Conservation (phyloP, 345 rosid species). For the Moringa oleifera region DNA sequence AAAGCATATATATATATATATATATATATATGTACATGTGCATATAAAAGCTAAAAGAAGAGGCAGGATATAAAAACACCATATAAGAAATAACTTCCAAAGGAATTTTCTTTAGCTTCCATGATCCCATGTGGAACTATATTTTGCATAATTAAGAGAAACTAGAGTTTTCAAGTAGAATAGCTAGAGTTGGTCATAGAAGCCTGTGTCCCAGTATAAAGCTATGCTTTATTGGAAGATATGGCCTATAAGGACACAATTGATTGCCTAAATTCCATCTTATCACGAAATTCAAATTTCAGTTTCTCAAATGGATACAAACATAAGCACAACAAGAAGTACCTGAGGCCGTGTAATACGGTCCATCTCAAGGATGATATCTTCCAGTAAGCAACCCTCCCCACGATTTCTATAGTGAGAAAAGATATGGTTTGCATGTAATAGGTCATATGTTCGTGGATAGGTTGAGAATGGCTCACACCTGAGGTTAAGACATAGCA, state of each 20-base stretch:
- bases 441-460: constrained; percentile 79
- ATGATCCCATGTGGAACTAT: too few relatives aligned
- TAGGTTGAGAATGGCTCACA: constrained; percentile 96
- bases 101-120: too few relatives aligned
- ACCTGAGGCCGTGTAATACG: constrained; percentile 82
- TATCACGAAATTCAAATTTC: too few relatives aligned
- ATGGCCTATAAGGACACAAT: background rate
- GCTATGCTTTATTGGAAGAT: background rate
- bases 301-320: background rate
- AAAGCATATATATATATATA: too few relatives aligned
- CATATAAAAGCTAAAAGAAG: background rate
- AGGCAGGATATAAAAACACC: background rate
- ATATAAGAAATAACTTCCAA: too few relatives aligned
- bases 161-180: too few relatives aligned
- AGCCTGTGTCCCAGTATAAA: too few relatives aligned
- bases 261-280: background rate
- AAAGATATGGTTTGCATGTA: constrained; percentile 71
- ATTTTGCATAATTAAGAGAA: too few relatives aligned
- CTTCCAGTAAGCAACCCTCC: constrained; percentile 73
- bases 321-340: constrained; percentile 5
- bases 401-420: constrained; percentile 44
- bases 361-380: constrained; percentile 91
- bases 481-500: constrained; percentile 33
- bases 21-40: too few relatives aligned
- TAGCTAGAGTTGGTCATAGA: too few relatives aligned